Evolutionary conservation across 179 eudicot species (phyloP), one percentile per base, ranked within the genome.

Genomic region (Beta macrorhiza): DNA sequence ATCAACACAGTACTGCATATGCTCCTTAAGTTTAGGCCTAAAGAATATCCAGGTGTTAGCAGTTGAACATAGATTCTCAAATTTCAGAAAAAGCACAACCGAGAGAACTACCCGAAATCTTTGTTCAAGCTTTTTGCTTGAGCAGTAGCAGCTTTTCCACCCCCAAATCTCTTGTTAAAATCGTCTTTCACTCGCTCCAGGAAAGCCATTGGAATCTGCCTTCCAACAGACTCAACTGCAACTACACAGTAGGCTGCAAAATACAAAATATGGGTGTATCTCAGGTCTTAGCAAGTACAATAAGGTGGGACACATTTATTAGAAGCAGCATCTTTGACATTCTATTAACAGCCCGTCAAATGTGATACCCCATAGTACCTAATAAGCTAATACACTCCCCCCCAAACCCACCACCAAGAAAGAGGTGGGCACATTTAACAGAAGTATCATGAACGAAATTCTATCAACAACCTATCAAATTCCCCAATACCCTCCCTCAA

Each of bases 211-310:
- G 87, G 87, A 72, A 82, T 79, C 79, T 85, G 87, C 17, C 87
- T 85, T 49, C 87, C 87, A 47, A 75, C 84, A 47, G 87, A 82
- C 53, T 85, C 87, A 49, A 80, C 85, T 67, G 87, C 87, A 25
- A 85, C 87, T 11, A 85, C 87, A 82, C 87, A 85, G 67, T 79
- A 85, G 7, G 87, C 87, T 85, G 87, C 62, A 79, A 76, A 17
- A 58, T 12, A 57, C 64, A 74, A 74, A 55, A 55, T 17, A 74
- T 74, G 64, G 77, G 77, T 74, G 64, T 6, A 72, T 51, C 5
- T 72, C 75, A 72, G 58, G 15, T 19, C 75, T 20, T 71, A 47
- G 19, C 73, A 42, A 22, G 52, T 17, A 45, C 52, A 69, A 68
- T 69, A 11, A 17, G 22, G 25, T 29, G 44, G 67, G 45, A 9